These are phyloP conservation scores for Trichoderma aggressivum DNA, from an alignment of 2,329 filamentous ascomycete genomes.

Conservation along the genomic window DNA sequence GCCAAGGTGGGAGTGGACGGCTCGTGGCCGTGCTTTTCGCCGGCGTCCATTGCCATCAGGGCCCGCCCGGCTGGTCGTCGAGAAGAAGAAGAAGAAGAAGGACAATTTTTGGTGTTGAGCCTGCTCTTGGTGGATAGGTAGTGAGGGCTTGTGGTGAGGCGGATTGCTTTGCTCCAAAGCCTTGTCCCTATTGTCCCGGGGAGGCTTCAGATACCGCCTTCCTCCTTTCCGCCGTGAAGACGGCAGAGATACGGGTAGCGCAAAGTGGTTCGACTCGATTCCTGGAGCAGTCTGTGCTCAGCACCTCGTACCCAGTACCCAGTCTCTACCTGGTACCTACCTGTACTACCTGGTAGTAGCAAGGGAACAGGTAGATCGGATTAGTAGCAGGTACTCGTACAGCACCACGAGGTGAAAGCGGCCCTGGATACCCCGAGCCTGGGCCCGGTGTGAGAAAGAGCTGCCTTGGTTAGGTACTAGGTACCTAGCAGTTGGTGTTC, in stretches of 20 bases:
- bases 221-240: slow-evolving; percentile 9
- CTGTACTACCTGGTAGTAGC: no score
- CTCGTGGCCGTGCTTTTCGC: slow-evolving; percentile 28
- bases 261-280: slow-evolving; percentile 2
- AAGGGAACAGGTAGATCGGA: background rate
- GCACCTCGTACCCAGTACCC: background rate
- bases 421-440: background rate
- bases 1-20: slow-evolving; percentile 25
- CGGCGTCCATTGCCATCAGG: slow-evolving; percentile 30
- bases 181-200: slow-evolving; percentile 13
- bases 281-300: background rate
- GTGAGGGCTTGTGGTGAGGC: slow-evolving; percentile 18
- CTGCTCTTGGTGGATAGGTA: slow-evolving; percentile 27
- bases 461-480: slow-evolving; percentile 1
- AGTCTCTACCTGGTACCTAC: background rate
- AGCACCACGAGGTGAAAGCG: background rate
- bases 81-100: no score
- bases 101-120: slow-evolving; percentile 17
- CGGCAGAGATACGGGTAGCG: slow-evolving; percentile 1
- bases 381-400: background rate
- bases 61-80: background rate
- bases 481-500: slow-evolving; percentile 19
- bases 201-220: slow-evolving; percentile 3
- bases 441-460: slow-evolving; percentile 1
- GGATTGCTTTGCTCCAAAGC: background rate